These are phyloP conservation scores for Termitomyces sp. DNA, from an alignment of 768 basidiomycete species.

Conservation along the genomic window DNA sequence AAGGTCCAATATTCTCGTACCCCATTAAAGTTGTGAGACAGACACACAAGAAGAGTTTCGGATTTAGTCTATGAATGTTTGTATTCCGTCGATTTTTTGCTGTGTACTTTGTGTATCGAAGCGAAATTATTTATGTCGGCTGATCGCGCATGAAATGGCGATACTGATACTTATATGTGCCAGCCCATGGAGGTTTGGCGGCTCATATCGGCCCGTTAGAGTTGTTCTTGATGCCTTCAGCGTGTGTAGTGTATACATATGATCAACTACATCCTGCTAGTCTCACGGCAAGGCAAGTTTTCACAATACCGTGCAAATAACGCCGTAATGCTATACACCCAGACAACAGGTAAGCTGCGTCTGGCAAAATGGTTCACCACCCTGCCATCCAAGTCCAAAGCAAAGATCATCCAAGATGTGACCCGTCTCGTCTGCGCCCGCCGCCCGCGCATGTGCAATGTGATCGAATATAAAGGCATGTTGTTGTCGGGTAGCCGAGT, in stretches of 20 bases:
- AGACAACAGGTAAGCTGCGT: slow-evolving; percentile 76
- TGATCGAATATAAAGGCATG: slow-evolving; percentile 93
- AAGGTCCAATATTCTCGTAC: slow-evolving; percentile 56
- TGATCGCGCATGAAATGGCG: not conserved
- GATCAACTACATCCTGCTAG: slow-evolving; percentile 92
- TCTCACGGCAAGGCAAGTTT: slow-evolving; percentile 80
- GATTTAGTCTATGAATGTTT: slow-evolving; percentile 1
- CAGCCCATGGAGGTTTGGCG: too few relatives aligned
- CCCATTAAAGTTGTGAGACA: slow-evolving; percentile 45
- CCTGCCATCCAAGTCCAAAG: slow-evolving; percentile 71
- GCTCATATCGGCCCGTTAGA: not conserved
- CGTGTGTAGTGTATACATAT: slow-evolving; percentile 26
- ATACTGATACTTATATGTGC: too few relatives aligned
- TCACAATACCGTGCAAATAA: not conserved
- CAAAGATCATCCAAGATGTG: slow-evolving; percentile 93
- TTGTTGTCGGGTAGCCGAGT: slow-evolving; percentile 27
- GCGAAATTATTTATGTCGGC: not conserved
- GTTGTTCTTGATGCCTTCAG: not conserved
- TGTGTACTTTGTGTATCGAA: not conserved
- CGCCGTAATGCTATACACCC: not conserved
- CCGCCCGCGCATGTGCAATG: slow-evolving; percentile 90
- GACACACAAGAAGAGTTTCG: not conserved
- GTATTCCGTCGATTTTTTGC: not conserved
- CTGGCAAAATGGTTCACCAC: slow-evolving; percentile 96
- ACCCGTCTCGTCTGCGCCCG: slow-evolving; percentile 89